Base-by-base conservation (phyloP, 1,284 basidiomycete species). In the Trametes sp. region DNA sequence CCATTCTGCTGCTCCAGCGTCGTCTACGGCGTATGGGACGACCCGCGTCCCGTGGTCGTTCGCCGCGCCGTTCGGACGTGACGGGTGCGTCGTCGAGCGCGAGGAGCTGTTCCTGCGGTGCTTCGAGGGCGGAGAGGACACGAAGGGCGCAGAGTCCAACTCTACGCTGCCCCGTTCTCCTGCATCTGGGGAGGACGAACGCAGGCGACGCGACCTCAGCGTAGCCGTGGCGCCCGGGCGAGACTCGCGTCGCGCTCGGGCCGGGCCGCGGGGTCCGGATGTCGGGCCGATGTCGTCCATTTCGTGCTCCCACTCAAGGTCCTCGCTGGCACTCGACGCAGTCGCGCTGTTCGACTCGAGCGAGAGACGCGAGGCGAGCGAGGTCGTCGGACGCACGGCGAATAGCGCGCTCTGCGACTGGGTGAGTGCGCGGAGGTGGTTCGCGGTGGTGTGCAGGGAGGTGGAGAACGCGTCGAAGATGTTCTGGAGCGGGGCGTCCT, bases 241-340 rank as follows among this genome's bases (percentile, higher is more conserved):
- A 19, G n/a, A 5, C 24, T 51, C 36, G 14, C 28, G 53, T 11
- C 38, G 54, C 9, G 50, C 31, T n/a, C 23, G 21, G 13, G n/a
- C 24, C 29, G 19, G 36, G 28, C 52, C 38, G 24, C 16, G 19
- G 3, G 41, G 4, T n/a, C 41, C 46, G 52, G 63, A 44, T 16
- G 28, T 23, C 10, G 54, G 19, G 50, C 65, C 63, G 33, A 76
- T 70, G 42, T 73, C 69, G 26, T 70, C 71, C 62, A 76, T 57
- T 60, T 76, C 75, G 61, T 74, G 75, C 26, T 66, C 69, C 65
- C 67, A 69, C 13, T 74, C 72, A 28, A 70, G 65, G 14, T 76
- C 75, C 24, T 75, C 75, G 65, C 73, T 75, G n/a, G 63, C 64
- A 36, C 68, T 73, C 5, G 70, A 73, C 14, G 71, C 69, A 11